These are phyloP conservation scores for Mycena indigotica DNA, from an alignment of 768 basidiomycete species.

Conservation along the genomic window DNA sequence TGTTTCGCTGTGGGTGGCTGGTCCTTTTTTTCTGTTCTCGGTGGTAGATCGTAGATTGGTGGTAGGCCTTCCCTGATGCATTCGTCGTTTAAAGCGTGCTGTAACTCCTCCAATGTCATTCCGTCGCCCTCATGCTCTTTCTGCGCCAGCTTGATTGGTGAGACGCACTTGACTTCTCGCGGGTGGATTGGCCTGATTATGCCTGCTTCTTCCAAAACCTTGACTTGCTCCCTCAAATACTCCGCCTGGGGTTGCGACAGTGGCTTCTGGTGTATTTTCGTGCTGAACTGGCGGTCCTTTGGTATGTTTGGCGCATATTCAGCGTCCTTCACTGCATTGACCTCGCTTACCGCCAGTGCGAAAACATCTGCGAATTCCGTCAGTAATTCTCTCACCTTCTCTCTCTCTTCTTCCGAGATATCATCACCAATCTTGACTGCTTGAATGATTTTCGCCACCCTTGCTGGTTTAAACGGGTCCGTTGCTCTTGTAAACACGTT, in stretches of 20 bases:
- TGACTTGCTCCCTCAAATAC: conserved; percentile 33
- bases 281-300: conserved; percentile 29
- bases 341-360: conserved; percentile 41
- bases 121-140: conserved; percentile 37
- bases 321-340: conserved; percentile 32
- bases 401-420: conserved; percentile 27
- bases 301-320: conserved; percentile 38
- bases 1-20: background rate
- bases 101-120: conserved; percentile 34
- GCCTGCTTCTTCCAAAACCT: conserved; percentile 37
- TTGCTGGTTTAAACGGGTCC: conserved; percentile 28
- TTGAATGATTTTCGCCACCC: conserved; percentile 24
- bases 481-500: conserved; percentile 27
- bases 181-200: conserved; percentile 34
- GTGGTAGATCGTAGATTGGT: conserved; percentile 25
- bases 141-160: conserved; percentile 35
- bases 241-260: conserved; percentile 34
- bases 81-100: conserved; percentile 35
- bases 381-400: conserved; percentile 27
- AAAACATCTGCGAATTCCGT: conserved; percentile 40
- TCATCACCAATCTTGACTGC: conserved; percentile 33
- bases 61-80: conserved; percentile 30
- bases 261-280: conserved; percentile 33
- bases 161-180: conserved; percentile 36
- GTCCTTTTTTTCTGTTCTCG: conserved; percentile 4